Evolutionary conservation across 495 filamentous ascomycete genomes (phyloP), one percentile per base, ranked within the genome.

Genomic region (Glutinoglossum americanum): DNA sequence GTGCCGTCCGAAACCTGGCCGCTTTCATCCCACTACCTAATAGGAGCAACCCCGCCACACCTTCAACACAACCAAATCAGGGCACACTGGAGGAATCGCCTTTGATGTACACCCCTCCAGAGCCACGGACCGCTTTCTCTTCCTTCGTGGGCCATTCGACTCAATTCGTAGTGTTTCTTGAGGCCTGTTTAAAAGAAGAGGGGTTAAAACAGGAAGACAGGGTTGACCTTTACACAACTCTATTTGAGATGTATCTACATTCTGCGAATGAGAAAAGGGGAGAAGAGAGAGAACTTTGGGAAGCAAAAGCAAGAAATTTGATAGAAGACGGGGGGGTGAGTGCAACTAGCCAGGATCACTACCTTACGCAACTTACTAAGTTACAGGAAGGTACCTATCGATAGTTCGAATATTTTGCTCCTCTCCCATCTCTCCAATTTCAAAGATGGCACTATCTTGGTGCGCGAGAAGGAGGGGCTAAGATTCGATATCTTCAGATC

Each of bases 231-330:
- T 90, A 90, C 68, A 97, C 92, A 0, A 95, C 92, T 0, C 69
- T 98, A 30, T 97, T 98, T 66, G 92, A 98, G 65, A 95, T 97
- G 81, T 98, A 96, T 66, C 74, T 98, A 23, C 85, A 95, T 62
- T 87, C 85, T 57, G 84, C 89, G 44, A 84, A 78, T 62, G 74
- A 79, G n/a, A 81, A 81, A 63, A 83, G 79, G 61, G 79, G 82
- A 44, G 69, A 72, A 4, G 82, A 89, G 60, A 81, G 79, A 61
- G 76, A 83, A 59, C 75, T 82, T 59, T 98, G 92, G 92, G 87
- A 96, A 63, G 73, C 70, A 17, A 96, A 94, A 65, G 92, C 92
- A 1, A 94, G 90, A 69, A 76, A 73, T 44, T 70, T 89, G 58
- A 88, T 82, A 64, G 89, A 80, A 73, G 85, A 74, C 59, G 85